These are phyloP conservation scores for Neopestalotiopsis rosae DNA, from an alignment of 2,329 filamentous ascomycete species.

Conservation along the genomic window DNA sequence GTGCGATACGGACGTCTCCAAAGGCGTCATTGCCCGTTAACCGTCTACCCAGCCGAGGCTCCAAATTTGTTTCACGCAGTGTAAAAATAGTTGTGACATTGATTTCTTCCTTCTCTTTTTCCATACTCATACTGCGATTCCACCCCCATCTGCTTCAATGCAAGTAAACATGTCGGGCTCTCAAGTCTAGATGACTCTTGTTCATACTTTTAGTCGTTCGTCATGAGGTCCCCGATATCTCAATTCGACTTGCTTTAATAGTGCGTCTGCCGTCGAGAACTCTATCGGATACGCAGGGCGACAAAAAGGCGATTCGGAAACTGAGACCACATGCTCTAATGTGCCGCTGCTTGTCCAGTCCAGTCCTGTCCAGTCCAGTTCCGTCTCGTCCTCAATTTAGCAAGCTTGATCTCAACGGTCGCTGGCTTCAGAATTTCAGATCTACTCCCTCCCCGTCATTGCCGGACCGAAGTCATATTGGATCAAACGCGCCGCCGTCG, in stretches of 20 bases:
- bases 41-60: too few species aligned
- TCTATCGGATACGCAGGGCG: background rate
- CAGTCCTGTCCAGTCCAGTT: background rate
- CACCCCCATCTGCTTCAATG: too few species aligned
- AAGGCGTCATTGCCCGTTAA: background rate
- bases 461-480: background rate
- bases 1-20: background rate
- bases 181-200: background rate
- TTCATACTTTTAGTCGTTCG: background rate
- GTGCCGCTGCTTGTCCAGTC: background rate
- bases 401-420: constrained; percentile 1
- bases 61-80: too few species aligned
- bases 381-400: background rate
- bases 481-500: background rate
- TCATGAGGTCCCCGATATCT: background rate
- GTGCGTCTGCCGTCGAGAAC: constrained; percentile 4
- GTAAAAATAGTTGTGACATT: too few species aligned
- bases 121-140: too few species aligned
- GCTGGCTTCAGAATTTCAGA: background rate
- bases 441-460: background rate
- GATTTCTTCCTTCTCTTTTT: background rate
- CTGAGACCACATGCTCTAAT: constrained; percentile 5
- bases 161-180: too few species aligned
- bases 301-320: background rate
- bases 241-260: background rate